Base-by-base conservation (phyloP, 2,329 filamentous ascomycete genomes). In the Phoma sp. region DNA sequence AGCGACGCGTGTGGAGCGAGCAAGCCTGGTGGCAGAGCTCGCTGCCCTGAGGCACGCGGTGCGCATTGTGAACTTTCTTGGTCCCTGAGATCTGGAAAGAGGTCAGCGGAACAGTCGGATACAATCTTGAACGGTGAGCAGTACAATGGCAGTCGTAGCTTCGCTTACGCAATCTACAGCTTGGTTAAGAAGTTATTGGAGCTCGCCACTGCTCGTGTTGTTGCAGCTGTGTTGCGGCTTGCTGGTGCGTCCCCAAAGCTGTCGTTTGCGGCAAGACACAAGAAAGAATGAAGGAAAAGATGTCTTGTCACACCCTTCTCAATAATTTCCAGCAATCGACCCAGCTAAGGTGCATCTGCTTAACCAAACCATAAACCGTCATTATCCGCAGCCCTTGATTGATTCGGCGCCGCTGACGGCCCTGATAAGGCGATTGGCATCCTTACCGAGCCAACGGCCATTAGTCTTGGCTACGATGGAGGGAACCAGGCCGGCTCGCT, bases 41-140 rank as follows among this genome's bases (percentile, higher is more conserved):
- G 70, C 70, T 61, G 73, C 68, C 52, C 70, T 61, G 50, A 74
- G 63, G 57, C 67, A 70, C 46, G 66, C 59, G 37, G 67, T 67
- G 27, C 70, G 69, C 72, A 74, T 74, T 43, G 35, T 67, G 58
- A 27, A 37, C 31, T 38, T 43, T 32, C 41, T 46, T 41, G 41
- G 35, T 46, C 46, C 41, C 36, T 31, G 41, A 56, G 45, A 50
- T 36, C 52, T 55, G 46, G 19, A 21, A 24, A 47, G 31, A 33
- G 13, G 52, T 55, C 43, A 55, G 46, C 43, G 46, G 46, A n/a
- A 29, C 29, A 43, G 19, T 32, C 31, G 22, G 21, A 12, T 27
- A 22, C 7, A 2, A 19, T 29, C 6, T 35, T 6, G n/a, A 32
- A n/a, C 25, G 15, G 10, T 33, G 13, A 29, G 25, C 25, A 24